Percentiles rank a stretch among this genome's conserved stretches.
These are phyloP conservation scores for Gardenia jasminoides DNA, from an alignment of 257 asterid species.

Conservation along the genomic window DNA sequence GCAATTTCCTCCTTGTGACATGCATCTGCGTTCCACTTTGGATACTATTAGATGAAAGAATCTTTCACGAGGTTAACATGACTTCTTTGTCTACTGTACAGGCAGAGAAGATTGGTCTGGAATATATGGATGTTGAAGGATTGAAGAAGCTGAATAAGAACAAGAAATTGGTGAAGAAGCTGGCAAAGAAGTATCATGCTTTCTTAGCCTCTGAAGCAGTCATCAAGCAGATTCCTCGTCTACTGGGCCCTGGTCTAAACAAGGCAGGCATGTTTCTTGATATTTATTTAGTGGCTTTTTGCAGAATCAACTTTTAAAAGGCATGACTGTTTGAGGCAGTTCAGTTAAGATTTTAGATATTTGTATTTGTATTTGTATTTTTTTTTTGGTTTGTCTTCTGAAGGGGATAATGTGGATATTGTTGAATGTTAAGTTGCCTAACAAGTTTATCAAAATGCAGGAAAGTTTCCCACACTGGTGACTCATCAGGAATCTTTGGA, in stretches of 20 bases:
- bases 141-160: constrained; percentile 37
- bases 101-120: constrained; percentile 37
- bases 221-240: constrained; percentile 41
- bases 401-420: neutral
- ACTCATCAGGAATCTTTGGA: constrained; percentile 36
- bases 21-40: neutral
- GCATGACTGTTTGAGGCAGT: neutral
- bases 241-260: constrained; percentile 39
- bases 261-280: constrained; percentile 36
- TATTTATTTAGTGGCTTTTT: neutral
- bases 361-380: too few species aligned
- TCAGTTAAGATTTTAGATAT: neutral
- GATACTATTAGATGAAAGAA: neutral
- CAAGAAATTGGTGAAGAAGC: constrained; percentile 36
- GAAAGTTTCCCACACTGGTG: constrained; percentile 38
- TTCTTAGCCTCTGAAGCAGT: constrained; percentile 43
- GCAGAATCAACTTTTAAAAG: neutral
- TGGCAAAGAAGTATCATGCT: constrained; percentile 42
- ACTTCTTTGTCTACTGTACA: neutral
- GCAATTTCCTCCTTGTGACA: neutral
- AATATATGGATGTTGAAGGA: constrained; percentile 37
- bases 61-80: neutral
- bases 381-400: neutral
- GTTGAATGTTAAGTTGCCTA: neutral
- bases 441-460: constrained; percentile 13